Conservation (phyloP, 169 alveolate species). For the Besnoitia besnoiti region DNA sequence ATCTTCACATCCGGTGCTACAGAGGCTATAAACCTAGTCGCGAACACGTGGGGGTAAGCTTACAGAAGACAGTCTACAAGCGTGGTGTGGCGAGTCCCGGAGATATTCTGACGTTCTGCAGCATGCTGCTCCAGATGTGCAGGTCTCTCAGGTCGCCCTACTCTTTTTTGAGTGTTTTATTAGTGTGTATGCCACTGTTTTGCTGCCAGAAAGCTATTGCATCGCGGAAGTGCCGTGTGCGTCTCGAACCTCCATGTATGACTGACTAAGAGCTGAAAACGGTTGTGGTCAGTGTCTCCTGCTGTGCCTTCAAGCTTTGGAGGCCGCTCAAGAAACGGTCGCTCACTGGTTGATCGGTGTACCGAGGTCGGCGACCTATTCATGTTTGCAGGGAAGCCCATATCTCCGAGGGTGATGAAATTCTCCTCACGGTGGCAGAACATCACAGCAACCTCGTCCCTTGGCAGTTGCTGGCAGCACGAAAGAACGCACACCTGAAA, state of each 20-base stretch:
- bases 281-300: no score
- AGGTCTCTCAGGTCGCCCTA: no score
- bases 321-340: no score
- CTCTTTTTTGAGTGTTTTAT: no score
- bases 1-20: conserved; percentile 75
- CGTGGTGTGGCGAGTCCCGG: background rate
- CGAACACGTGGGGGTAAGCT: conserved; percentile 71
- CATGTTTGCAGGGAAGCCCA: conserved; percentile 37
- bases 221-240: no score
- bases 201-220: no score
- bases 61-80: background rate
- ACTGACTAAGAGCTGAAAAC: no score
- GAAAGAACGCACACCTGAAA: conserved; percentile 65
- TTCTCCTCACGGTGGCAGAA: conserved; percentile 59
- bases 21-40: conserved; percentile 75
- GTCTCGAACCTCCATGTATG: no score
- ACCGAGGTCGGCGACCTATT: background rate
- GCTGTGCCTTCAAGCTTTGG: no score
- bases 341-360: background rate
- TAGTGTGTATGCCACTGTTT: no score
- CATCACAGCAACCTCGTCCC: conserved; percentile 76
- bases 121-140: no score
- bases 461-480: conserved; percentile 72
- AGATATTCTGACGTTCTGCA: no score
- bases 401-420: conserved; percentile 43